These are phyloP conservation scores for Candida sp. DNA, from an alignment of 1,139 yeast genomes.

Conservation along the genomic window DNA sequence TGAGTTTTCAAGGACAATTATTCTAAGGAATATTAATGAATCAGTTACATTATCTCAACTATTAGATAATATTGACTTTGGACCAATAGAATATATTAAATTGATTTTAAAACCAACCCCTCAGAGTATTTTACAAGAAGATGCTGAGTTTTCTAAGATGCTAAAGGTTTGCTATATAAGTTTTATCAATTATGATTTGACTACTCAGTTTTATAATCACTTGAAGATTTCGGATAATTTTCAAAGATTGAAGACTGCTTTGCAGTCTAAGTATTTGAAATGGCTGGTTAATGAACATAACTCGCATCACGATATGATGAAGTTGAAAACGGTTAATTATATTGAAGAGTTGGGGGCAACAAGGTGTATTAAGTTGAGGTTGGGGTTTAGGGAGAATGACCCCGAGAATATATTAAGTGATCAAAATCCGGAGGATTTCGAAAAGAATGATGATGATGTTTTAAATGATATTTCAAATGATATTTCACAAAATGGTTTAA, in stretches of 20 bases:
- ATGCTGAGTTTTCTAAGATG: constrained; percentile 3
- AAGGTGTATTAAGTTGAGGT: constrained; percentile 24
- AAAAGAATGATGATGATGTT: not conserved
- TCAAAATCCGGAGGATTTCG: constrained; percentile 1
- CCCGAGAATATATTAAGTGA: constrained; percentile 4
- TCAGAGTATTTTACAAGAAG: constrained; percentile 6
- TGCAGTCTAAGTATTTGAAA: constrained; percentile 29
- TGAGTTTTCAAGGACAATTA: constrained; percentile 31
- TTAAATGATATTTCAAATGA: not conserved
- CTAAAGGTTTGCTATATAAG: constrained; percentile 35
- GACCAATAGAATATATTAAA: constrained; percentile 44
- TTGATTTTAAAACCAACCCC: constrained; percentile 31
- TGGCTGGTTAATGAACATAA: constrained; percentile 28
- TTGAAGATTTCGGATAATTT: constrained; percentile 23
- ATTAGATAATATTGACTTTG: constrained; percentile 33
- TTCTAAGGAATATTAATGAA: constrained; percentile 27
- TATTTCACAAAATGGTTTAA: not conserved
- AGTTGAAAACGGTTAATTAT: constrained; percentile 40
- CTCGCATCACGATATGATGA: constrained; percentile 32
- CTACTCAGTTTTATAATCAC: constrained; percentile 35
- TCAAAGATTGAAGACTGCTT: constrained; percentile 19
- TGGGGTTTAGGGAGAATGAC: constrained; percentile 9
- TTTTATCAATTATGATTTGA: constrained; percentile 35
- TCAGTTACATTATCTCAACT: constrained; percentile 27
- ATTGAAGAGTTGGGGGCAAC: constrained; percentile 41